phyloP scores from a whole-genome alignment of 176 grass and related monocot genomes.

The Saccharum spontaneum region DNA sequence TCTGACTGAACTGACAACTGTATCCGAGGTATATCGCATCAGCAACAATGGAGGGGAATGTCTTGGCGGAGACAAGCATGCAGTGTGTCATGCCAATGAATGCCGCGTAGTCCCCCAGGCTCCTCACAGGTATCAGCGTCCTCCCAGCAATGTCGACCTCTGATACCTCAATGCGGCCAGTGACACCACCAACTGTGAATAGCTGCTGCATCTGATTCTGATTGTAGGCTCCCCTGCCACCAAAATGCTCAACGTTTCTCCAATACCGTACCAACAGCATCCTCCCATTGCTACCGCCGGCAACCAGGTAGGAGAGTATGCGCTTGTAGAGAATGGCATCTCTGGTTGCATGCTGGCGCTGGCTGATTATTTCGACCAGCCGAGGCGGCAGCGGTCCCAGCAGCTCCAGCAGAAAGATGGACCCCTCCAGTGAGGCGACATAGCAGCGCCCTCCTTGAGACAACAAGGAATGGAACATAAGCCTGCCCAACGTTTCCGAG shows the following conservation, averaged over 20 bases:
- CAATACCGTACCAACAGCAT: not conserved
- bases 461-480: not conserved
- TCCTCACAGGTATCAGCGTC: not conserved
- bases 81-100: not conserved
- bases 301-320: not conserved
- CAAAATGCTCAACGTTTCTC: not conserved
- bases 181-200: not conserved
- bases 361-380: not conserved
- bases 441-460: not conserved
- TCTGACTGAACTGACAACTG: rapidly evolving
- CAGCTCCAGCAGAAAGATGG: not conserved
- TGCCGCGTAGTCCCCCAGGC: not conserved
- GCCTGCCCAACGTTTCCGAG: rapidly evolving
- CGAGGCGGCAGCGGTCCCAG: not conserved
- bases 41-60: not conserved
- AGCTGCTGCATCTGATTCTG: not conserved
- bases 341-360: not conserved
- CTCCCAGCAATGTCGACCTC: not conserved
- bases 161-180: not conserved
- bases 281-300: not conserved
- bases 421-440: not conserved
- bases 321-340: not conserved
- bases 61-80: not conserved
- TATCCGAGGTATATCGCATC: not conserved
- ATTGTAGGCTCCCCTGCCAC: not conserved